Conservation (phyloP, 1,139 yeast species). For the Wickerhamiella pararugosa region DNA sequence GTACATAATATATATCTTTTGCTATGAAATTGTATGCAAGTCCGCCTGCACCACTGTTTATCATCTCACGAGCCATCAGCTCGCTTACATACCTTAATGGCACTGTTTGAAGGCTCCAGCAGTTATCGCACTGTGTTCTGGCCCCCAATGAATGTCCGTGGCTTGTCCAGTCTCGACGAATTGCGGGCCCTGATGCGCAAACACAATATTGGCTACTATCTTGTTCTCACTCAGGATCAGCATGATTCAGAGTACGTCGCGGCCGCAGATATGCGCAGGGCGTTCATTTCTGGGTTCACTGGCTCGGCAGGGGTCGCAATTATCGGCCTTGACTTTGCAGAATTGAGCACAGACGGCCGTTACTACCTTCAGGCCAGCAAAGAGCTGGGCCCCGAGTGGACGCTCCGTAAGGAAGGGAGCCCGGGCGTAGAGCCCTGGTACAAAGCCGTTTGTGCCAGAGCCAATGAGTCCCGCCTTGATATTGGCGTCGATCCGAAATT, state of each 20-base stretch:
- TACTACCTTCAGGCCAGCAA: slow-evolving; percentile 82
- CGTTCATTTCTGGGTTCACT: slow-evolving; percentile 67
- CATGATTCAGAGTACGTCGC: slow-evolving; percentile 89
- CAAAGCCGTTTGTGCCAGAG: slow-evolving; percentile 49
- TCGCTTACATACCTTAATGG: no score
- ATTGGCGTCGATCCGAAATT: slow-evolving; percentile 58
- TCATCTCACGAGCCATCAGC: no score
- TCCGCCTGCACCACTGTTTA: no score
- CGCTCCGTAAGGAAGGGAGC: slow-evolving; percentile 63
- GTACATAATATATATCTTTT: no score
- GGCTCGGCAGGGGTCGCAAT: slow-evolving; percentile 95
- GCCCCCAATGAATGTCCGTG: no score
- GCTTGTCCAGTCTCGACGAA: slow-evolving; percentile 29
- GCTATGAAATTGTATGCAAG: no score
- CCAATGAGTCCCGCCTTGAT: slow-evolving; percentile 22
- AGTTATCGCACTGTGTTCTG: no score
- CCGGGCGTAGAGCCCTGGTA: slow-evolving; percentile 72
- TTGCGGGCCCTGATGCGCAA: slow-evolving; percentile 54
- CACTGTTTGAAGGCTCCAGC: no score
- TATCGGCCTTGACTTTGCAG: slow-evolving; percentile 58
- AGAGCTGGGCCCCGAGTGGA: slow-evolving; percentile 78
- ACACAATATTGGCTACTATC: slow-evolving; percentile 54
- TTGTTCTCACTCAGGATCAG: slow-evolving; percentile 85
- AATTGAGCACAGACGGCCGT: slow-evolving; percentile 85
- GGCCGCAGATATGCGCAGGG: slow-evolving; percentile 64